Percentiles rank a stretch among this genome's conserved stretches.
Conservation (phyloP, 495 filamentous ascomycete species). For the Penicillium alfredii region DNA sequence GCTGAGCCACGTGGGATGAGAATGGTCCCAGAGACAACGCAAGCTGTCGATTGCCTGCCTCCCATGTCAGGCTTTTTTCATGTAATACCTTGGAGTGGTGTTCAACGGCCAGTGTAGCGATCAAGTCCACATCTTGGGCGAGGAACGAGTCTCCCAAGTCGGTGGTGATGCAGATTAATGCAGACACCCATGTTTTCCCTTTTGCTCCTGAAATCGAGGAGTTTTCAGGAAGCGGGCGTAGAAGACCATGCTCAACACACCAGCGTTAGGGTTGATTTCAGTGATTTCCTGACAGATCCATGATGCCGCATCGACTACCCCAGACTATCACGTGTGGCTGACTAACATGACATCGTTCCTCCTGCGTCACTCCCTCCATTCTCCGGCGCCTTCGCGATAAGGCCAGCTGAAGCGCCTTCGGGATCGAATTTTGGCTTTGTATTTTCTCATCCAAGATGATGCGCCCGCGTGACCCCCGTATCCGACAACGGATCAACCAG, state of each 20-base stretch:
- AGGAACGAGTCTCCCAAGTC: conserved; percentile 86
- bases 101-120: conserved; percentile 38
- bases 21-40: conserved; percentile 33
- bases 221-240: conserved; percentile 74
- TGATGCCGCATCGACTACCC: too few relatives aligned
- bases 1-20: conserved; percentile 17
- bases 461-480: conserved; percentile 79
- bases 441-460: conserved; percentile 38
- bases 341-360: conserved; percentile 25
- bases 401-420: too few relatives aligned
- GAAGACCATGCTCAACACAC: conserved; percentile 46
- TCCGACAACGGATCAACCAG: conserved; percentile 89
- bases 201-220: conserved; percentile 43
- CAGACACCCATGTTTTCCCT: conserved; percentile 36
- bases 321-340: conserved; percentile 22
- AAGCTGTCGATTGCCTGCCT: conserved; percentile 47
- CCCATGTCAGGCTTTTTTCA: conserved; percentile 46
- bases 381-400: not conserved
- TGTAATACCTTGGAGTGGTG: conserved; percentile 32
- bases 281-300: too few relatives aligned
- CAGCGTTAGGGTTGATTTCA: too few relatives aligned
- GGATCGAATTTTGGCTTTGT: too few relatives aligned
- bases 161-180: conserved; percentile 76
- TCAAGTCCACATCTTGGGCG: conserved; percentile 53
- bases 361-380: conserved; percentile 3